Evolutionary conservation across 768 basidiomycete species (phyloP).

Genomic region (Pleurotus giganteus): DNA sequence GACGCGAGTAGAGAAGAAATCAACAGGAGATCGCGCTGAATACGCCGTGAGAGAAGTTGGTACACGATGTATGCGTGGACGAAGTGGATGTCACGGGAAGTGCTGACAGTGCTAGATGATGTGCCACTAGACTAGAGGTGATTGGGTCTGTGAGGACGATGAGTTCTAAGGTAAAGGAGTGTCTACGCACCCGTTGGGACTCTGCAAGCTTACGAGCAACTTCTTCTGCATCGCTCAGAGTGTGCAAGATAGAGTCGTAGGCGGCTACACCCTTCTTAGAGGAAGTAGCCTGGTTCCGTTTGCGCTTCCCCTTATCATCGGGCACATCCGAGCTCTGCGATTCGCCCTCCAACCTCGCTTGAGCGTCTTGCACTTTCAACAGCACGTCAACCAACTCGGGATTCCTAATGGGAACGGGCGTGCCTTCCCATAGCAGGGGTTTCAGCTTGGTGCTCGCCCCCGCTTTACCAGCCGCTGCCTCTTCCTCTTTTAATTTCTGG

Average conservation of each 20-base stretch:
- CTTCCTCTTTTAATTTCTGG: constrained; percentile 46
- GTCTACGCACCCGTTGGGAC: constrained; percentile 65
- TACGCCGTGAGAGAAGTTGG: constrained; percentile 83
- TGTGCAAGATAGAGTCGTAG: constrained; percentile 81
- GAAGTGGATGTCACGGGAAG: constrained; percentile 73
- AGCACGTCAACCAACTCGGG: constrained; percentile 90
- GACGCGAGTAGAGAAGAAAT: constrained; percentile 59
- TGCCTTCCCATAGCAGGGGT: constrained; percentile 74
- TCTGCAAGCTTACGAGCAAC: constrained; percentile 79
- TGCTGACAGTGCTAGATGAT: constrained; percentile 29
- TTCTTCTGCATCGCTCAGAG: constrained; percentile 87
- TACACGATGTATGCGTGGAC: constrained; percentile 87
- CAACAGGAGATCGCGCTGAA: constrained; percentile 84
- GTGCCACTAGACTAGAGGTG: constrained; percentile 34
- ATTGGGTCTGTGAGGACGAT: neutral
- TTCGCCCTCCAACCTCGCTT: constrained; percentile 50
- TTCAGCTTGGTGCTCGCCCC: constrained; percentile 53
- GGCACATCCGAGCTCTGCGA: constrained; percentile 25
- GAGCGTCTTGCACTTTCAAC: constrained; percentile 77
- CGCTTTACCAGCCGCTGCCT: constrained; percentile 29
- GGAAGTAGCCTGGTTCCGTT: constrained; percentile 30
- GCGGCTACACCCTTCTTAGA: constrained; percentile 81
- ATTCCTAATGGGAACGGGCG: constrained; percentile 81
- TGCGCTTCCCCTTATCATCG: constrained; percentile 17
- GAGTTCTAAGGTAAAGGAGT: constrained; percentile 4